These are phyloP conservation scores for Kwoniella botswanensis DNA, from an alignment of 768 basidiomycete species.

Conservation along the genomic window DNA sequence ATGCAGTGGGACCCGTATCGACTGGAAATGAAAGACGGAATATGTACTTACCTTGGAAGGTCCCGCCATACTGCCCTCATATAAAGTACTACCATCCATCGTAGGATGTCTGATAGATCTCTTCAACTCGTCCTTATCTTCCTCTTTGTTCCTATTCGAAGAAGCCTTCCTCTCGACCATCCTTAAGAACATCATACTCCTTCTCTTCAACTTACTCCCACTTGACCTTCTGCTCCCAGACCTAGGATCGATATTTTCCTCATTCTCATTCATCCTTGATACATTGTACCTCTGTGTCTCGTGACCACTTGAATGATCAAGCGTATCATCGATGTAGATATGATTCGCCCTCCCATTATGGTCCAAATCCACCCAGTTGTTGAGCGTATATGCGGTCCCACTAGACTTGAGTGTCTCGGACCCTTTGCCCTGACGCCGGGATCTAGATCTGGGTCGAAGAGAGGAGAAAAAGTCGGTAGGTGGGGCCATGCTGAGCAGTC, in stretches of 20 bases:
- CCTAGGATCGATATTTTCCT: neutral
- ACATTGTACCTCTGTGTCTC: neutral
- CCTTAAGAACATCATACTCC: constrained; percentile 20
- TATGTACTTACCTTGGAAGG: neutral
- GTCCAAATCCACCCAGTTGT: constrained; percentile 22
- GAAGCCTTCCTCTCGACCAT: constrained; percentile 24
- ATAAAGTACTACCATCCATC: neutral
- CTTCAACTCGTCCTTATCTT: neutral
- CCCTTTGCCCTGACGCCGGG: neutral
- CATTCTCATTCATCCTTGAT: constrained; percentile 3
- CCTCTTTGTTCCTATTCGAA: neutral
- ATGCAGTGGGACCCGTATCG: neutral
- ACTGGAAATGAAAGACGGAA: neutral
- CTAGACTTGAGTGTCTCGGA: neutral
- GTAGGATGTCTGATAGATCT: constrained; percentile 3
- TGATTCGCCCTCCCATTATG: constrained; percentile 3
- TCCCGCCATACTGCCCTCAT: neutral
- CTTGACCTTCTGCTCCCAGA: neutral
- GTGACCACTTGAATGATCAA: no score
- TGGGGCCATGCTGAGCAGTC: neutral
- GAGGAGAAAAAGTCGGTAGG: constrained; percentile 16
- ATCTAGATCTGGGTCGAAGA: neutral
- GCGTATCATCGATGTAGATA: neutral
- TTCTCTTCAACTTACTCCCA: constrained; percentile 15
- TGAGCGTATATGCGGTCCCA: constrained; percentile 3